Evolutionary conservation across 1,139 yeast species (phyloP).

Genomic region (Candida dubliniensis): DNA sequence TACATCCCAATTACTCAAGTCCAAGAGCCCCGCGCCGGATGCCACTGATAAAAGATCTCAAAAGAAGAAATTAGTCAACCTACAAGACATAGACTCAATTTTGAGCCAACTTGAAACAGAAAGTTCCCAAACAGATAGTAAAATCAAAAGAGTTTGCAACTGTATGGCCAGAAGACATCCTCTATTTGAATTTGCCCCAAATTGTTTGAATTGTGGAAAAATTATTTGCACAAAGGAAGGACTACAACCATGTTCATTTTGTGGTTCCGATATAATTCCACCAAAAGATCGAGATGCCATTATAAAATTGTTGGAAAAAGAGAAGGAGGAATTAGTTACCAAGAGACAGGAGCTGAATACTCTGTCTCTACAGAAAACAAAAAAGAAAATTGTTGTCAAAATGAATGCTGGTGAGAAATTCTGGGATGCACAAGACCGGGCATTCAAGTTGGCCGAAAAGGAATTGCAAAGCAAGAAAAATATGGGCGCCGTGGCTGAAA

Average conservation of each 20-base stretch:
- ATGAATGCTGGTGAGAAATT: slow-evolving; percentile 62
- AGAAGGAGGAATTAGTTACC: slow-evolving; percentile 28
- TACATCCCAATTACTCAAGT: slow-evolving; percentile 39
- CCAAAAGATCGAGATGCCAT: slow-evolving; percentile 63
- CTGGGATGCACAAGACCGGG: slow-evolving; percentile 66
- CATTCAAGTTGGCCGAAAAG: slow-evolving; percentile 54
- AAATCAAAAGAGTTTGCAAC: slow-evolving; percentile 49
- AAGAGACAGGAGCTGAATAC: slow-evolving; percentile 15
- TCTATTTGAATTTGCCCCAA: slow-evolving; percentile 84
- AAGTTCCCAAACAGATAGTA: slow-evolving; percentile 12
- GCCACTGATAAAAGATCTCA: slow-evolving; percentile 24
- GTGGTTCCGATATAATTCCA: slow-evolving; percentile 68
- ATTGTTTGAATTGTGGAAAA: slow-evolving; percentile 92
- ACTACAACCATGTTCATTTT: slow-evolving; percentile 81
- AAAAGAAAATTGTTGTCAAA: slow-evolving; percentile 48
- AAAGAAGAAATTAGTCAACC: slow-evolving; percentile 46
- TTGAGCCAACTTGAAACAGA: slow-evolving; percentile 37
- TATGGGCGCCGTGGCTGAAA: slow-evolving; percentile 34
- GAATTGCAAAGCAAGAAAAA: slow-evolving; percentile 33
- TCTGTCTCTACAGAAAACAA: slow-evolving; percentile 18
- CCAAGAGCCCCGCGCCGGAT: slow-evolving; percentile 22
- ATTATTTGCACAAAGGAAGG: slow-evolving; percentile 91
- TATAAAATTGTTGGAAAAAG: slow-evolving; percentile 48
- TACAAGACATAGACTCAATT: slow-evolving; percentile 57
- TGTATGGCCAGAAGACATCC: slow-evolving; percentile 90